Conservation (phyloP, 768 basidiomycete genomes). For the Leucosporidium yakuticum region DNA sequence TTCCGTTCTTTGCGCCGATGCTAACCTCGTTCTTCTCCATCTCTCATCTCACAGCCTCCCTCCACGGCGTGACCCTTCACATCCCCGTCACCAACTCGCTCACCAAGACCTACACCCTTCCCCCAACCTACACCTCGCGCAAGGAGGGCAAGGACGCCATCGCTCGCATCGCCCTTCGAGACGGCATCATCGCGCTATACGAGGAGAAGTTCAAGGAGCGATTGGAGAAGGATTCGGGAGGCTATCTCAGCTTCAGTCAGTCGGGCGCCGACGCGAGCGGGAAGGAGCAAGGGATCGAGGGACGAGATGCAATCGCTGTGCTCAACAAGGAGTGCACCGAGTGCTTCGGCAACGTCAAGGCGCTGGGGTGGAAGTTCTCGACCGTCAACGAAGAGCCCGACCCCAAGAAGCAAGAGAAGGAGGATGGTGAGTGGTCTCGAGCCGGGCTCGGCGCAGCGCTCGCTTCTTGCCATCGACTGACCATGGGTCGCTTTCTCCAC, state of each 20-base stretch:
- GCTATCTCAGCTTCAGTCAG: slow-evolving; percentile 2
- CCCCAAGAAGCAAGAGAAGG: too few species aligned
- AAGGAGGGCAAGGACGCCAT: slow-evolving; percentile 8
- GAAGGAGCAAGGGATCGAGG: too few species aligned
- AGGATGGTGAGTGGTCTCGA: too few species aligned
- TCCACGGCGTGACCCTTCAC: slow-evolving; percentile 11
- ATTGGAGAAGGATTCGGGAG: slow-evolving; percentile 1
- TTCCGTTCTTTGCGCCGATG: background rate
- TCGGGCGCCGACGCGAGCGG: too few species aligned
- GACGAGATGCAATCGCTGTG: too few species aligned
- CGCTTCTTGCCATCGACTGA: background rate
- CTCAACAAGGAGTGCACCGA: too few species aligned
- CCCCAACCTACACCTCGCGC: background rate
- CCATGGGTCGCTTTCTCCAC: background rate
- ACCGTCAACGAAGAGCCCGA: too few species aligned
- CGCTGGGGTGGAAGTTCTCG: too few species aligned
- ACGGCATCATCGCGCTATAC: background rate
- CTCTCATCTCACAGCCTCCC: background rate
- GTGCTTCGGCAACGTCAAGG: too few species aligned
- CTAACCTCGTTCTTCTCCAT: background rate
- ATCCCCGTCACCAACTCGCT: background rate
- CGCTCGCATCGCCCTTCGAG: slow-evolving; percentile 10
- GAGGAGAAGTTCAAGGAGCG: slow-evolving; percentile 7
- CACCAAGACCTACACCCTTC: background rate
- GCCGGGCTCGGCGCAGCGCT: background rate